Conservation (phyloP, 345 rosid species). For the Erodium maritimum region DNA sequence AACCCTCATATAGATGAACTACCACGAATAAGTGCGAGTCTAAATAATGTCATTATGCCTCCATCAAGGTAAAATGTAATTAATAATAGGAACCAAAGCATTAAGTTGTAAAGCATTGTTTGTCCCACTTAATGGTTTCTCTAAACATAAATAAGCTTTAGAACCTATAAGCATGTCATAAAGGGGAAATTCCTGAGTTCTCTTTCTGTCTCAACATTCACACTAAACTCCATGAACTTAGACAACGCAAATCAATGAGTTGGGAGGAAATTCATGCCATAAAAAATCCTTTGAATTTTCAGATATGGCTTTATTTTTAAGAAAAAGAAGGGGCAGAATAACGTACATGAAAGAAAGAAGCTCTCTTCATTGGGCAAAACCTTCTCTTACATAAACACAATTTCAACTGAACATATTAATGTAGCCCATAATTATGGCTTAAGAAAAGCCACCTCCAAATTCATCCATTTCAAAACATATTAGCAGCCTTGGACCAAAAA, state of each 20-base stretch:
- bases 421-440: not conserved
- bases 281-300: too few species aligned
- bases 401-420: too few species aligned
- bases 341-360: too few species aligned
- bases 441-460: not conserved
- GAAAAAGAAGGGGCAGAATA: too few species aligned
- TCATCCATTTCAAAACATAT: not conserved
- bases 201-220: not conserved
- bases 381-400: not conserved
- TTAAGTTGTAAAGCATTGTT: not conserved
- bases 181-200: not conserved
- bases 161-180: not conserved
- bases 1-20: not conserved
- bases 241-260: not conserved
- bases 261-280: not conserved
- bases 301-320: too few species aligned
- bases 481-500: not conserved
- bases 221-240: too few species aligned
- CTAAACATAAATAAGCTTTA: not conserved
- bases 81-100: not conserved
- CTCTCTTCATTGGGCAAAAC: too few species aligned
- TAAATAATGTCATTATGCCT: not conserved
- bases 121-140: not conserved
- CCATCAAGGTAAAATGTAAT: not conserved
- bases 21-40: not conserved